Base-by-base conservation (phyloP, 768 basidiomycete species). In the Suillus discolor region DNA sequence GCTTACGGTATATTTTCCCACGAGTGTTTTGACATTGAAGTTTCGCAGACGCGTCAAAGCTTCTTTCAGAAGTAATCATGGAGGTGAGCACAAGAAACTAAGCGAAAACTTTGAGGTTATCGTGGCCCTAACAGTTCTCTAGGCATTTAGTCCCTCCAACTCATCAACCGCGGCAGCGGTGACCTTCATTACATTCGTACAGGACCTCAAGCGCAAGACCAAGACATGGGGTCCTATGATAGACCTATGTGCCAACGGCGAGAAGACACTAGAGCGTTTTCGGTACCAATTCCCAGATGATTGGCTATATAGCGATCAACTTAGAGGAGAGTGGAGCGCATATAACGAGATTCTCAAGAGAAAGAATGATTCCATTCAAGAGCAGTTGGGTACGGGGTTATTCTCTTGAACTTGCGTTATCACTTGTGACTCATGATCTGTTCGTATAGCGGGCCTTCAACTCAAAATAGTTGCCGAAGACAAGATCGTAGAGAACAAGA, bases 401-500 rank as follows among this genome's bases (percentile, higher is more conserved):
- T 75, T 36, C n/a, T 49, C 53, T 25, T 60, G 12, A 68, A 25
- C 54, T 62, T 34, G 34, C 41, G 38, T n/a, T n/a, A 13, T 18
- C 38, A 63, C 38, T 55, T 13, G 23, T 61, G 53, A 60, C 69
- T 70, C 44, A 68, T 55, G n/a, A 47, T 39, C 54, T 44, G 4
- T 41, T 4, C 47, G 47, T 68, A 5, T 66, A 97, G 96, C 94
- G 68, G 97, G 97, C 1, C 83, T 99, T n/a, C 97, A 99, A 78
- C 83, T 98, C 68, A 99, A 99, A 85, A 97, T 99, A 76, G 93
- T 97, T n/a, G 96, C 97, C 2, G 96, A 99, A 77, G 97, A 98
- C 83, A 97, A 97, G 82, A 95, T 98, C 63, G 89, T 99, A 1
- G 94, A 97, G 81, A 93, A 94, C 79, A 96, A 94, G 81, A 96